These are phyloP conservation scores for Alternaria ventricosa DNA, from an alignment of 2,329 filamentous ascomycete genomes.

Conservation along the genomic window DNA sequence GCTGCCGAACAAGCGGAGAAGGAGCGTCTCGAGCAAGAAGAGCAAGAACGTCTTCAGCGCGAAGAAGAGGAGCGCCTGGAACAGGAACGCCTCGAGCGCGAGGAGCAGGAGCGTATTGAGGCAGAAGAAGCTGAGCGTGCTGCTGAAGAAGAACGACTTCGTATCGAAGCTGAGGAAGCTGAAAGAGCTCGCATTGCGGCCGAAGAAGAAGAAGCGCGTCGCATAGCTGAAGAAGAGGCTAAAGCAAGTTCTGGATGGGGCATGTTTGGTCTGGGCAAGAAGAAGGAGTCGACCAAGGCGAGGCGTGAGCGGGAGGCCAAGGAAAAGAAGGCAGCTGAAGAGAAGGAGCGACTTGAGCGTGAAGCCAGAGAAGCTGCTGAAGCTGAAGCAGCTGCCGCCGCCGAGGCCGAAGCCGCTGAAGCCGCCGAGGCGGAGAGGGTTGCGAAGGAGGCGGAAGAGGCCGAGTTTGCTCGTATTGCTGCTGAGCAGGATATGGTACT, in stretches of 20 bases:
- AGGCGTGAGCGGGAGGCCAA: conserved; percentile 36
- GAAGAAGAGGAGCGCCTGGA: conserved; percentile 44
- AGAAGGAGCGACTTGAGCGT: conserved; percentile 35
- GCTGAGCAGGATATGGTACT: conserved; percentile 39
- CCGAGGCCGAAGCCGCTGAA: conserved; percentile 33
- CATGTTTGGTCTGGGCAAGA: conserved; percentile 30
- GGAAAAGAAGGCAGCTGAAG: conserved; percentile 37
- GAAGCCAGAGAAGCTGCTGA: conserved; percentile 40
- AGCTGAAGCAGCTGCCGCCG: conserved; percentile 22
- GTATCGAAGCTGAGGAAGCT: conserved; percentile 32
- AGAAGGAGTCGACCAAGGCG: conserved; percentile 46
- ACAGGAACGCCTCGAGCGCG: conserved; percentile 35
- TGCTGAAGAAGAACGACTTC: conserved; percentile 38
- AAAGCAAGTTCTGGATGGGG: conserved; percentile 36
- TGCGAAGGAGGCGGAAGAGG: conserved; percentile 31
- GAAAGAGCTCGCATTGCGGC: conserved; percentile 1
- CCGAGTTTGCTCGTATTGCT: conserved; percentile 44
- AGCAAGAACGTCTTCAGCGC: conserved; percentile 43
- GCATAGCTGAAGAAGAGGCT: conserved; percentile 23
- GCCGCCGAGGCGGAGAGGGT: conserved; percentile 30
- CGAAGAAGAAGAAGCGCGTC: conserved; percentile 23
- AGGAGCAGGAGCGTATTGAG: conserved; percentile 37
- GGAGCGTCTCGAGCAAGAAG: conserved; percentile 32
- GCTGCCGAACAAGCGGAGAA: conserved; percentile 27
- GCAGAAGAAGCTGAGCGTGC: conserved; percentile 46